Percentiles rank a stretch among this genome's conserved stretches.
These are phyloP conservation scores for Aschersonia sp. DNA, from an alignment of 2,329 filamentous ascomycete species.

Conservation along the genomic window DNA sequence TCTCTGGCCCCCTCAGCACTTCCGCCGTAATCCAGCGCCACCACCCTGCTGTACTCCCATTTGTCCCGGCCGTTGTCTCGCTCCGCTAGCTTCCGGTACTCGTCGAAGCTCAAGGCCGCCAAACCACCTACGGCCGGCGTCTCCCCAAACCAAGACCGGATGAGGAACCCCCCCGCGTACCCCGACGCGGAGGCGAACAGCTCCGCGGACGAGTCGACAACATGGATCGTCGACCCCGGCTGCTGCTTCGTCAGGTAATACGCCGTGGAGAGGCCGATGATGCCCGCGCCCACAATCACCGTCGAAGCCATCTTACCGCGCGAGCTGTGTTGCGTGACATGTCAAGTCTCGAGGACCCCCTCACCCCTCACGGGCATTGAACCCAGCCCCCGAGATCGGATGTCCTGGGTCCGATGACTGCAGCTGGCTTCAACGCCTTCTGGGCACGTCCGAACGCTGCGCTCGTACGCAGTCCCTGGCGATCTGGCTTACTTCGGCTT, in stretches of 20 bases:
- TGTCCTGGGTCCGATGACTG: no score
- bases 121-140: slow-evolving; percentile 36
- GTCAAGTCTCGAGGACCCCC: background rate
- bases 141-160: slow-evolving; percentile 55
- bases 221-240: slow-evolving; percentile 25
- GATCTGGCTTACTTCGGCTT: no score
- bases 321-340: background rate
- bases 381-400: no score
- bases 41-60: slow-evolving; percentile 28
- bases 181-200: slow-evolving; percentile 65
- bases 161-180: slow-evolving; percentile 60
- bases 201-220: slow-evolving; percentile 31
- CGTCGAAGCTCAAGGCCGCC: slow-evolving; percentile 52
- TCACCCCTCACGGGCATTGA: background rate
- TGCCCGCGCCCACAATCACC: slow-evolving; percentile 54
- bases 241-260: slow-evolving; percentile 50
- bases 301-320: slow-evolving; percentile 32
- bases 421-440: no score
- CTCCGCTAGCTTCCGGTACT: slow-evolving; percentile 52
- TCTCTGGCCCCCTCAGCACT: slow-evolving; percentile 34
- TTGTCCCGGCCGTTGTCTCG: slow-evolving; percentile 38
- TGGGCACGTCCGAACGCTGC: no score
- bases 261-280: slow-evolving; percentile 57
- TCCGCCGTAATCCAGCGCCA: background rate
- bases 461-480: no score